Evolutionary conservation across 768 basidiomycete species (phyloP).

Genomic region (Tremella fuciformis): DNA sequence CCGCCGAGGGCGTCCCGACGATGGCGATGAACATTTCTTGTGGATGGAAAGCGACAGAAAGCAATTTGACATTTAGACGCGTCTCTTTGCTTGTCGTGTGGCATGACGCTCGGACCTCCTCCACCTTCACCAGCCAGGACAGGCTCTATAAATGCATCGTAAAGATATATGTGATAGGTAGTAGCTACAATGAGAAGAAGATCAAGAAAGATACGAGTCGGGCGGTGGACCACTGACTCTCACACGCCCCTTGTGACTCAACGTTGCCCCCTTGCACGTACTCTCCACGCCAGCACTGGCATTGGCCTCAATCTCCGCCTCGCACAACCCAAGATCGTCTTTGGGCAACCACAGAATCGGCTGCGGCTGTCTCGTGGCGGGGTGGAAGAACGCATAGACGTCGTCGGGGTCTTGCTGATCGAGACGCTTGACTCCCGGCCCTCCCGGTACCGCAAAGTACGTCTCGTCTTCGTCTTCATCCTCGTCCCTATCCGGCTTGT

Average conservation of each 20-base stretch:
- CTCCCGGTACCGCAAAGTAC: slow-evolving; percentile 44
- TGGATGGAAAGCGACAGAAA: neutral
- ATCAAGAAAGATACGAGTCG: slow-evolving; percentile 13
- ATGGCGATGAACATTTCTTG: slow-evolving; percentile 53
- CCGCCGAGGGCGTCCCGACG: slow-evolving; percentile 52
- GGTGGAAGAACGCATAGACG: slow-evolving; percentile 68
- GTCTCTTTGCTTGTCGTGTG: neutral
- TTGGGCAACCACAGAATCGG: slow-evolving; percentile 78
- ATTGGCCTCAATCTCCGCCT: slow-evolving; percentile 63
- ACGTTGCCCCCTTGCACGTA: slow-evolving; percentile 56
- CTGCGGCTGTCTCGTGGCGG: slow-evolving; percentile 69
- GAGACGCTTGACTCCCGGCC: slow-evolving; percentile 28
- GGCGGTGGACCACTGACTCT: slow-evolving; percentile 49
- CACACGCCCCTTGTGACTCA: slow-evolving; percentile 49
- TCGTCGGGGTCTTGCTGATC: slow-evolving; percentile 24
- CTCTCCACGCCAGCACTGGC: slow-evolving; percentile 59
- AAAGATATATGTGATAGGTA: too few relatives aligned
- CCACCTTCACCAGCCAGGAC: too few relatives aligned
- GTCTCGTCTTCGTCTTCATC: slow-evolving; percentile 31
- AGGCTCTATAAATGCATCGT: too few relatives aligned
- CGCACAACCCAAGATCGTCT: slow-evolving; percentile 65
- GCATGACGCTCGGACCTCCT: neutral
- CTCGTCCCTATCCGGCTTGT: slow-evolving; percentile 16
- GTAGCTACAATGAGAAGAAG: neutral
- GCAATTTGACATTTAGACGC: slow-evolving; percentile 2